Evolutionary conservation across 768 basidiomycete species (phyloP).

Genomic region (Tephrocybe sp.): DNA sequence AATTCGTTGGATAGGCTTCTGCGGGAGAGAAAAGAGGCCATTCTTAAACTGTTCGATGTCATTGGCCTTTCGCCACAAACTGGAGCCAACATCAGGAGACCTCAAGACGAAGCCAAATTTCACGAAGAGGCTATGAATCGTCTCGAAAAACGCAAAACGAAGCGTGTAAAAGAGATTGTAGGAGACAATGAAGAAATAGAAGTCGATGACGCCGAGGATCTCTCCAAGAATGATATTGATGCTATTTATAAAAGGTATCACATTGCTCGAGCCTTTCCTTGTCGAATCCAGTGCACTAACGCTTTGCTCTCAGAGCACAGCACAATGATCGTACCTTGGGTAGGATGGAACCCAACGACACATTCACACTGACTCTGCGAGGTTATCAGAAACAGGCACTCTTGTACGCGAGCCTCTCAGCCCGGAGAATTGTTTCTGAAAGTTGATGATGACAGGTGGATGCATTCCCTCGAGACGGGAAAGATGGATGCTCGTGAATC

Average conservation of each 20-base stretch:
- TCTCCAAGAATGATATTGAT: conserved; percentile 78
- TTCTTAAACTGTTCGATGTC: conserved; percentile 70
- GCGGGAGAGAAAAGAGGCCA: conserved; percentile 73
- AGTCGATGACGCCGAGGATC: conserved; percentile 79
- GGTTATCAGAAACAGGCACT: conserved; percentile 95
- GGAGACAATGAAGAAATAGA: conserved; percentile 82
- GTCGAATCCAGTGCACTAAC: not conserved
- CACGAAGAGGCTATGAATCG: conserved; percentile 40
- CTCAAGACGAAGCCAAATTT: conserved; percentile 29
- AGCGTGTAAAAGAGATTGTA: conserved; percentile 63
- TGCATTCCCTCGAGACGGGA: conserved; percentile 83
- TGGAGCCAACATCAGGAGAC: conserved; percentile 34
- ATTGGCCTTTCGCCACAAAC: conserved; percentile 66
- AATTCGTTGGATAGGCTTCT: conserved; percentile 38
- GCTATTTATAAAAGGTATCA: conserved; percentile 79
- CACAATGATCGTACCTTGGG: conserved; percentile 70
- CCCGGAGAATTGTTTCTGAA: not conserved
- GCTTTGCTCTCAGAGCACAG: conserved; percentile 61
- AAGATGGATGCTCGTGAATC: conserved; percentile 65
- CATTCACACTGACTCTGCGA: conserved; percentile 73
- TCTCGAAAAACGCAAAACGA: conserved; percentile 32
- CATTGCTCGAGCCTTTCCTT: not conserved
- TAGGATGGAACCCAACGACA: conserved; percentile 77
- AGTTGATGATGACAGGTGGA: conserved; percentile 61
- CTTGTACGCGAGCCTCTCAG: conserved; percentile 37